phyloP scores from a whole-genome alignment of 805 yeast genomes.

The Myxozyma neotropica region DNA sequence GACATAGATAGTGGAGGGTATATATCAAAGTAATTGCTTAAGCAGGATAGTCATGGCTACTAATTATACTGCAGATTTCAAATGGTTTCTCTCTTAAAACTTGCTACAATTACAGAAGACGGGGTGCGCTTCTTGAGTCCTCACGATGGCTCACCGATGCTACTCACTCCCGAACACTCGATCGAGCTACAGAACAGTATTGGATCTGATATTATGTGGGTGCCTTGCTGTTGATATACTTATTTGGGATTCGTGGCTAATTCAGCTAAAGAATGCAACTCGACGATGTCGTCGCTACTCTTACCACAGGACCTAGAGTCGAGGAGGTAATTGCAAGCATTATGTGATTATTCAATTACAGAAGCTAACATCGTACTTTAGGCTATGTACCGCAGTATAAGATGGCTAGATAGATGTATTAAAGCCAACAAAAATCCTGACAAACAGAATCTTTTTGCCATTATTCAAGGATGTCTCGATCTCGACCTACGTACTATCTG shows the following conservation, averaged over 20 bases:
- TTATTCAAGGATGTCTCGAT: constrained; percentile 53
- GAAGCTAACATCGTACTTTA: background rate
- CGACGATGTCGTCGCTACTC: constrained; percentile 50
- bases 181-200: constrained; percentile 49
- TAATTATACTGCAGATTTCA: constrained; percentile 41
- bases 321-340: constrained; percentile 40
- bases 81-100: constrained; percentile 50
- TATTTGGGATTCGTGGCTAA: background rate
- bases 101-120: constrained; percentile 52
- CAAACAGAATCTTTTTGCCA: constrained; percentile 48
- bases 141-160: constrained; percentile 52
- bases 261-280: constrained; percentile 45
- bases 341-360: background rate
- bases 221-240: background rate
- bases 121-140: constrained; percentile 51
- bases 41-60: background rate
- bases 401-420: constrained; percentile 52
- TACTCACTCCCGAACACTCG: constrained; percentile 52
- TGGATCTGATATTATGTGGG: constrained; percentile 49
- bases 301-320: constrained; percentile 50
- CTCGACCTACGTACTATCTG: constrained; percentile 44
- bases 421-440: constrained; percentile 49
- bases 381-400: constrained; percentile 49
- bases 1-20: constrained; percentile 47
- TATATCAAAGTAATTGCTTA: background rate